Percentiles rank a stretch among this genome's conserved stretches.
These are phyloP conservation scores for Mesembryanthemum crystallinum DNA, from an alignment of 148 eudicot genomes.

Conservation along the genomic window DNA sequence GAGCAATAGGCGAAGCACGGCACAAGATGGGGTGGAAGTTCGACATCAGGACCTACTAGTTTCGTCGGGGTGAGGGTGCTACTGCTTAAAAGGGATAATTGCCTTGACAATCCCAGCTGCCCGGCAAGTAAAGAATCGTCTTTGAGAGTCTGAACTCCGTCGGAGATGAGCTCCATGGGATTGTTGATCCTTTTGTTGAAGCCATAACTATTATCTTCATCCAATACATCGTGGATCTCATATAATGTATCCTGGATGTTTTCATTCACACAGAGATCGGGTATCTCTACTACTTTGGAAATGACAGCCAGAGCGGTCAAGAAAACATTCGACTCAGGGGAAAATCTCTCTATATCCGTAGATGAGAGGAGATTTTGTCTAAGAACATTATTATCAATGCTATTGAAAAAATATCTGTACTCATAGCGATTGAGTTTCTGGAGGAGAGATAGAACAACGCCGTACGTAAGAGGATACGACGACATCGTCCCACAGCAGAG, in stretches of 20 bases:
- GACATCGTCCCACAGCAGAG: not conserved
- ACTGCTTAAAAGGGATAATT: too few relatives aligned
- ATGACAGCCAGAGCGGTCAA: not conserved
- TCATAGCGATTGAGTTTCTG: not conserved
- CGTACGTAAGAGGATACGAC: not conserved
- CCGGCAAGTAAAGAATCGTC: not conserved
- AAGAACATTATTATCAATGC: too few relatives aligned
- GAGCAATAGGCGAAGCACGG: constrained; percentile 9
- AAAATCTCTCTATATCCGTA: not conserved
- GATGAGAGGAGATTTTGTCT: too few relatives aligned
- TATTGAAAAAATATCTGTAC: too few relatives aligned
- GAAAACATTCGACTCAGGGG: not conserved
- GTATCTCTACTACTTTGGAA: too few relatives aligned
- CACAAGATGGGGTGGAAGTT: not conserved
- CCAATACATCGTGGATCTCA: not conserved
- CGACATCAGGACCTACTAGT: too few relatives aligned
- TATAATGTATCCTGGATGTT: not conserved
- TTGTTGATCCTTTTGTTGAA: too few relatives aligned
- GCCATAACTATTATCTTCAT: too few relatives aligned
- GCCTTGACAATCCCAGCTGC: too few relatives aligned
- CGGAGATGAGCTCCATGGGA: too few relatives aligned
- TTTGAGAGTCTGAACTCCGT: not conserved
- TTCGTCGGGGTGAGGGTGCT: not conserved
- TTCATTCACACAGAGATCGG: too few relatives aligned
- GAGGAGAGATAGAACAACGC: not conserved